Percentiles rank a stretch among this genome's conserved stretches.
Conservation (phyloP, 2,329 filamentous ascomycete genomes). For the Coniochaeta prunicola region DNA sequence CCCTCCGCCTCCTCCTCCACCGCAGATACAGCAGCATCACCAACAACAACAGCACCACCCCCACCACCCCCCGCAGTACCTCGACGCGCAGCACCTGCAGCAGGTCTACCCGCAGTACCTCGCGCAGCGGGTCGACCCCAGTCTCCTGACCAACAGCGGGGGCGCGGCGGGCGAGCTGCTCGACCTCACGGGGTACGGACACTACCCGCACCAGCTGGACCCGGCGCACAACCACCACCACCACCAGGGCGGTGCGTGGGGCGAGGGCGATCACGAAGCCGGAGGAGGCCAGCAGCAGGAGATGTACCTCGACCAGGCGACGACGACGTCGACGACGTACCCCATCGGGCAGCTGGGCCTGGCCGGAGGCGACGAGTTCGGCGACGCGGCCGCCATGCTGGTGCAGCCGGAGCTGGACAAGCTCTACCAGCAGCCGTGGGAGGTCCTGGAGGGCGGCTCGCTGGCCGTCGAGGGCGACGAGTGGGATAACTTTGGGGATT, state of each 20-base stretch:
- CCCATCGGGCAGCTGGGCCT: background rate
- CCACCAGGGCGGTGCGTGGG: background rate
- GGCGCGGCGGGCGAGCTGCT: constrained; percentile 14
- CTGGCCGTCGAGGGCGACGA: background rate
- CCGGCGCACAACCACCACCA: background rate
- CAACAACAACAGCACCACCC: background rate
- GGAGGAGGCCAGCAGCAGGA: background rate
- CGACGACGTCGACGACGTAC: background rate
- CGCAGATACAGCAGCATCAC: background rate
- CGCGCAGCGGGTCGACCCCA: constrained; percentile 21
- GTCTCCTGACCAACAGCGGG: constrained; percentile 10
- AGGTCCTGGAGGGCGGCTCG: background rate
- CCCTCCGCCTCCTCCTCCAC: constrained; percentile 1
- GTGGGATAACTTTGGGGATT: background rate
- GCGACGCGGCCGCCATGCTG: background rate
- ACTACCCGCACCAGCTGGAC: constrained; percentile 1
- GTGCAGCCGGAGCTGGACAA: background rate
- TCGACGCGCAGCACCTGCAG: background rate
- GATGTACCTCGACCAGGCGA: background rate
- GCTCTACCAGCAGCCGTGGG: background rate
- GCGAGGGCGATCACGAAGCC: background rate
- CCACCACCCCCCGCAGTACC: constrained; percentile 3
- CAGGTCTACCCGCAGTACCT: background rate
- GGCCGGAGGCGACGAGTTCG: background rate
- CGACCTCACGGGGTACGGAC: constrained; percentile 11